Evolutionary conservation across 2,329 filamentous ascomycete genomes (phyloP), one percentile per base, ranked within the genome.

Genomic region (Colletotrichum sp.): DNA sequence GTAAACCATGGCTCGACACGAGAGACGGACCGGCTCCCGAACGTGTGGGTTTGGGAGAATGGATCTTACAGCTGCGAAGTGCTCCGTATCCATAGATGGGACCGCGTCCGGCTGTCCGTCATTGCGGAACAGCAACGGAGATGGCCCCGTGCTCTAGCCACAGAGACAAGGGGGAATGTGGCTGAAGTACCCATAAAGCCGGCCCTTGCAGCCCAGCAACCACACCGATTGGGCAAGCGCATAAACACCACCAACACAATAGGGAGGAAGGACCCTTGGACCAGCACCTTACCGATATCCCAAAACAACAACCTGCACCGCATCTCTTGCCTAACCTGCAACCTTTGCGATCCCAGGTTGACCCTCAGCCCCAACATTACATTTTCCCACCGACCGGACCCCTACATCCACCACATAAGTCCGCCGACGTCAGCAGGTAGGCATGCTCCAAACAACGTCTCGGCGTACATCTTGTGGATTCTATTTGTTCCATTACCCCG

Each of bases 401-500:
- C 34, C 43, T 28, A 16, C 12, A n/a, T 18, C 13, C 16, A 72
- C 58, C 28, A 24, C 12, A 26, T 10, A 70, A 26, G 36, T 24
- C 34, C 56, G 48, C 16, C 38, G 43, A 73, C 48, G 70, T 66
- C 73, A 73, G 58, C 34, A 64, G 18, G n/a, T 56, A 75, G 70
- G 74, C 71, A 71, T 58, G 66, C 32, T 24, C 21, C 24, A 18
- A 56, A 18, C 43, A 65, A 65, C 64, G 24, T 60, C 56, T 67
- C 66, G 36, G 58, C 55, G 55, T 24, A 43, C 8, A 28, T 60
- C 36, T 66, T 24, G 24, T 26, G 60, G 43, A 61, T 43, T 75
- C 61, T 72, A 62, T 55, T n/a, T 76, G 71, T 75, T 64, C 71
- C 77, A 84, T 85, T 83, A 83, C 84, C 84, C 83, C 82, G 84